phyloP scores from a whole-genome alignment of 345 rosid genomes.

The Heritiera fomes region DNA sequence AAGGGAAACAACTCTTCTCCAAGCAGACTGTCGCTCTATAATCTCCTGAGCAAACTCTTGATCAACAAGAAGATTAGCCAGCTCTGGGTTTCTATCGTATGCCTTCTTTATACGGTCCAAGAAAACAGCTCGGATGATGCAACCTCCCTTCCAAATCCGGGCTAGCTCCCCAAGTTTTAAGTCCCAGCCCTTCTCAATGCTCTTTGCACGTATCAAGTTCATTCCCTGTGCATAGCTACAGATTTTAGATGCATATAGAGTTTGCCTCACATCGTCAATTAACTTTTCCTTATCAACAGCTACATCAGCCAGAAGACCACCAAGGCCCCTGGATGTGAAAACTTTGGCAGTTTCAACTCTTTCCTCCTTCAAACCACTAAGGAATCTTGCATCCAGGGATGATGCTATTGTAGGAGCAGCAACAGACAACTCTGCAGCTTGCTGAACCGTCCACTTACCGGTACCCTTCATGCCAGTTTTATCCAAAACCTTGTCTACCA shows the following conservation, averaged over 20 bases:
- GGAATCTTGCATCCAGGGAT: conserved; percentile 84
- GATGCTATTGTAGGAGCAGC: conserved; percentile 95
- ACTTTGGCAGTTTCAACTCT: conserved; percentile 81
- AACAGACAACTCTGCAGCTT: conserved; percentile 93
- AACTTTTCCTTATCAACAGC: conserved; percentile 73
- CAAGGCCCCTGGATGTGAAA: conserved; percentile 72
- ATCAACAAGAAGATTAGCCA: conserved; percentile 87
- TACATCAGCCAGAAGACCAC: conserved; percentile 56
- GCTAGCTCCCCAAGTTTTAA: conserved; percentile 87
- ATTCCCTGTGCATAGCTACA: conserved; percentile 98
- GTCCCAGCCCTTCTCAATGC: conserved; percentile 81
- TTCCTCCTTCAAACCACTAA: conserved; percentile 89
- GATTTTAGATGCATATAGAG: conserved; percentile 92
- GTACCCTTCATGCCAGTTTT: conserved; percentile 98
- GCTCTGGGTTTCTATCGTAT: conserved; percentile 83
- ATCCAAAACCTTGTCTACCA: conserved; percentile 95
- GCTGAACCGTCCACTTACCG: conserved; percentile 98
- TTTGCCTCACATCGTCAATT: conserved; percentile 80
- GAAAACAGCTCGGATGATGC: conserved; percentile 90
- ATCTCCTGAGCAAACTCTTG: conserved; percentile 94
- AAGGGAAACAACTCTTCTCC: conserved; percentile 87
- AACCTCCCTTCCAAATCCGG: conserved; percentile 98
- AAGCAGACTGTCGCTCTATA: conserved; percentile 85
- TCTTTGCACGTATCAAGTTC: conserved; percentile 93
- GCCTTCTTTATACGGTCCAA: conserved; percentile 94